Conservation (phyloP, 257 asterid species). For the Przewalskia tangutica region DNA sequence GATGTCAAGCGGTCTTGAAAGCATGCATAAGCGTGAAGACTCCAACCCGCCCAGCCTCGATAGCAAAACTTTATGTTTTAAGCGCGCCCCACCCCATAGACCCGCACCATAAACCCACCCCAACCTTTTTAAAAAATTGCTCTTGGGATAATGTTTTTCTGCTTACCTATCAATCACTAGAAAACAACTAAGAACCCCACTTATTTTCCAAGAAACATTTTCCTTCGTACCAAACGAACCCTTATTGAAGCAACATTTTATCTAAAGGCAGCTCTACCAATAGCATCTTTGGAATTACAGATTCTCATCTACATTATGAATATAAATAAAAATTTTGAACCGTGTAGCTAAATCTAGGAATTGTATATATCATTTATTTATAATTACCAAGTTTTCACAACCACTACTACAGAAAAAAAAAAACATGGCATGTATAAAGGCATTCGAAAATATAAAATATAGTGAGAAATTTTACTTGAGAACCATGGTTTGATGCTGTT, state of each 20-base stretch:
- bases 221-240: neutral
- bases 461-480: neutral
- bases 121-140: too few relatives aligned
- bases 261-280: neutral
- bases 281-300: neutral
- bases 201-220: too few relatives aligned
- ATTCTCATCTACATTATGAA: neutral
- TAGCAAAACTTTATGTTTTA: too few relatives aligned
- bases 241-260: neutral
- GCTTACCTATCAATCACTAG: too few relatives aligned
- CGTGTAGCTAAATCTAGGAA: neutral
- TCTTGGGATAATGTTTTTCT: too few relatives aligned
- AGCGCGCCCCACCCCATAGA: too few relatives aligned
- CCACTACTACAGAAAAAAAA: neutral
- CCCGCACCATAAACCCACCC: too few relatives aligned
- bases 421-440: neutral
- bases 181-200: too few relatives aligned
- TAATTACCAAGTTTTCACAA: neutral
- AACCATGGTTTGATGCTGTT: slow-evolving; percentile 3
- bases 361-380: neutral
- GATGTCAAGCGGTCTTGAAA: too few relatives aligned
- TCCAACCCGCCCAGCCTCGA: too few relatives aligned
- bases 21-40: too few relatives aligned
- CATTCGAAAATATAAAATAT: neutral
- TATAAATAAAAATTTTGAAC: neutral